Conservation (phyloP, 2,329 filamentous ascomycete genomes). For the Didymella glomerata region DNA sequence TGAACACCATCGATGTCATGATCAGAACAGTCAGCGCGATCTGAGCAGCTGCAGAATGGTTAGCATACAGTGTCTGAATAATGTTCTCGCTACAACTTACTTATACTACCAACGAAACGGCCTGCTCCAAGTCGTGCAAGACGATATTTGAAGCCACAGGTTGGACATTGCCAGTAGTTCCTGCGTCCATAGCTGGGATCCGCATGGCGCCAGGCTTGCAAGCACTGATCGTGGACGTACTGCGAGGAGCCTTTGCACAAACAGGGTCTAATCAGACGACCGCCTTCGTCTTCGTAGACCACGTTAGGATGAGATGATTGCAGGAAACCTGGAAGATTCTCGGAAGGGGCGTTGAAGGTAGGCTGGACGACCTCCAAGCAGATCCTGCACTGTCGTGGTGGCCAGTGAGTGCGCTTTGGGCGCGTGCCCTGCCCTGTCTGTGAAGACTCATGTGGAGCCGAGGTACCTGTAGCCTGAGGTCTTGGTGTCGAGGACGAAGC, state of each 20-base stretch:
- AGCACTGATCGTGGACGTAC: conserved; percentile 92
- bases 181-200: conserved; percentile 70
- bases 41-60: conserved; percentile 62
- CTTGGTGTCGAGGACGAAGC: conserved; percentile 25
- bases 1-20: conserved; percentile 75
- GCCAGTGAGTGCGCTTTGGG: conserved; percentile 63
- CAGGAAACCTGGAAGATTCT: conserved; percentile 64
- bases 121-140: conserved; percentile 81
- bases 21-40: conserved; percentile 75
- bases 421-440: conserved; percentile 25
- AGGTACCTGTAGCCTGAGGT: conserved; percentile 27
- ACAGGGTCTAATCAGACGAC: conserved; percentile 86
- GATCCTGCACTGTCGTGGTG: conserved; percentile 83
- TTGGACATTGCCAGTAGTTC: conserved; percentile 88
- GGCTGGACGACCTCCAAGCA: conserved; percentile 78
- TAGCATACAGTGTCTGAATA: conserved; percentile 15
- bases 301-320: conserved; percentile 63
- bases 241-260: conserved; percentile 91
- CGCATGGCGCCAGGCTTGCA: conserved; percentile 81
- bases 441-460: conserved; percentile 26
- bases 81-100: conserved; percentile 38
- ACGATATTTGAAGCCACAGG: conserved; percentile 83
- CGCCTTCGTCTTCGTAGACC: conserved; percentile 76
- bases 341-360: conserved; percentile 64
- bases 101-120: conserved; percentile 62